Base-by-base conservation (phyloP, 2,329 filamentous ascomycete genomes). In the Cercospora sp. region DNA sequence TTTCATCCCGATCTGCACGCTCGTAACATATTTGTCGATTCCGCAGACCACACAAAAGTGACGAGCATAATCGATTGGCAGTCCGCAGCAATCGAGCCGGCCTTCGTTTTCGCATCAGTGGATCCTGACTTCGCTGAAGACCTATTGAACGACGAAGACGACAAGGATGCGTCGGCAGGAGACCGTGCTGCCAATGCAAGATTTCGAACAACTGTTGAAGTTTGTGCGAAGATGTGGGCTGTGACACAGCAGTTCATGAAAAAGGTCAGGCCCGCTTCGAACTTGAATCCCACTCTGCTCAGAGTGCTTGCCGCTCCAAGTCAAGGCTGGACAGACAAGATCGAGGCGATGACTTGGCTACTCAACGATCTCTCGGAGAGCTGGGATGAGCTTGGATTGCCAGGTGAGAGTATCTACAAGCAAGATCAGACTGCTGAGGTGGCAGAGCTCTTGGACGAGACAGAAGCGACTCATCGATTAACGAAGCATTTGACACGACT, bases 31-130 rank as follows among this genome's bases (percentile, higher is more conserved):
- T 77, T 79, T 65, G 75, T 79, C 45, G 74, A 77, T 59, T 65
- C 71, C 62, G 69, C 69, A 37, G 69, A 78, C 43, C 75, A 74
- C 5, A 76, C 74, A 40, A 70, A 71, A 61, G 75, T 79, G 57
- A 72, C 75, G 9, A 73, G 72, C 40, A 76, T 79, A 65, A 78
- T 80, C 40, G 77, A 80, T 65, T 80, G 77, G 78, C 75, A 80
- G 72, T 73, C 71, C 13, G 66, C 68, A 13, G 66, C 68, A 16
- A 64, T 74, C 26, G 64, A 70, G 45, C 72, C 73, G 13, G 61
- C 69, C 16, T 72, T 73, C 49, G 37, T 69, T 5, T 65, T 69
- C 40, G 70, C 66, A n/a, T 43, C 49, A 18, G 64, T 69, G 32
- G 67, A 59, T 26, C 72, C 72, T 5, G 72, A 73, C 58, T 72